Conservation (phyloP, 2,329 filamentous ascomycete species). For the Aspergillus hiratsukae region DNA sequence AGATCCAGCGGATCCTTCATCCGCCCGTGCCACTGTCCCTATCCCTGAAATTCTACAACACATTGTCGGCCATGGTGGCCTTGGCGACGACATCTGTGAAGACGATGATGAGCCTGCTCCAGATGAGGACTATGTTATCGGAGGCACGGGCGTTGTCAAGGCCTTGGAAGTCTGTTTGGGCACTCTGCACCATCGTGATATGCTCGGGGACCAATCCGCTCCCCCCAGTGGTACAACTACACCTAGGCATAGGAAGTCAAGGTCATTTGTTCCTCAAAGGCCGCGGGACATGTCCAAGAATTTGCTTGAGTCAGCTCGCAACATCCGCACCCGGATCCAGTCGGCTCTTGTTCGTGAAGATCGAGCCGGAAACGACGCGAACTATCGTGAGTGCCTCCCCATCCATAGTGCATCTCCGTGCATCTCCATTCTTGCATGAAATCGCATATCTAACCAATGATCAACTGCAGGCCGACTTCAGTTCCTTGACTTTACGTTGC, state of each 20-base stretch:
- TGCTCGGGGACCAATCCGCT: conserved; percentile 35
- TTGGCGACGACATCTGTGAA: conserved; percentile 44
- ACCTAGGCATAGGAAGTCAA: conserved; percentile 49
- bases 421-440: background rate
- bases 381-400: conserved; percentile 61
- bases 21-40: conserved; percentile 46
- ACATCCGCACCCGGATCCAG: conserved; percentile 78
- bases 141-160: conserved; percentile 91
- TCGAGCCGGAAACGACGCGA: conserved; percentile 65
- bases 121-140: conserved; percentile 92
- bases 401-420: conserved; percentile 19
- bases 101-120: conserved; percentile 67
- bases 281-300: conserved; percentile 93
- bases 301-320: conserved; percentile 77
- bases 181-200: conserved; percentile 60
- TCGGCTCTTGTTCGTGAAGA: conserved; percentile 75
- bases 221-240: conserved; percentile 52
- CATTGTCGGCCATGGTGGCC: conserved; percentile 68
- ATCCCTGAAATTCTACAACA: conserved; percentile 82
- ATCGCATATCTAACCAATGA: conserved; percentile 1
- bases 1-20: conserved; percentile 43
- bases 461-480: conserved; percentile 60
- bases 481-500: conserved; percentile 83
- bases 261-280: conserved; percentile 53
- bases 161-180: conserved; percentile 85